phyloP scores from a whole-genome alignment of 148 eudicot genomes.

The Gaultheria prostrata region DNA sequence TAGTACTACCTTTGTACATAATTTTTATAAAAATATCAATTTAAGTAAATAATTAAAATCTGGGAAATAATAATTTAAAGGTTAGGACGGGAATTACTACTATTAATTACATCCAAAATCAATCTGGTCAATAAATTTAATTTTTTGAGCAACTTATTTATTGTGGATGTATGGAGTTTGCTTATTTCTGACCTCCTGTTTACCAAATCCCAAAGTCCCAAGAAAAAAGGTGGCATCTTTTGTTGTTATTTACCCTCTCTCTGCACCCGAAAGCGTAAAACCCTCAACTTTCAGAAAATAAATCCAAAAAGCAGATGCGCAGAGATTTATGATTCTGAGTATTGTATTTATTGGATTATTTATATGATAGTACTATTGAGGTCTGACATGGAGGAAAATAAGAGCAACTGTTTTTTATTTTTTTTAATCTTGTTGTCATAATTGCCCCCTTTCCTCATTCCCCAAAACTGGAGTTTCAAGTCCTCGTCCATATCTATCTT shows the following conservation, averaged over 20 bases:
- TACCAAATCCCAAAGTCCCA: constrained; percentile 20
- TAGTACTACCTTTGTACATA: too few relatives aligned
- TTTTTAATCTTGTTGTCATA: constrained; percentile 17
- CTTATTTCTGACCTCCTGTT: neutral
- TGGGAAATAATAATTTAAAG: too few relatives aligned
- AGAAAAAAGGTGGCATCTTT: constrained; percentile 23
- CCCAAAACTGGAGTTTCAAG: constrained; percentile 51
- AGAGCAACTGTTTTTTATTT: constrained; percentile 15
- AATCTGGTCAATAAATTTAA: neutral
- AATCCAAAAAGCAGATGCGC: neutral
- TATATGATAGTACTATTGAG: neutral
- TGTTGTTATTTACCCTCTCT: neutral
- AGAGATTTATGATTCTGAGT: neutral
- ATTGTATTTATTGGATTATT: neutral
- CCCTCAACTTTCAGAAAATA: constrained; percentile 4
- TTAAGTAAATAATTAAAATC: too few relatives aligned
- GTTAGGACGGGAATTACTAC: too few relatives aligned
- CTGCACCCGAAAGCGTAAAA: neutral
- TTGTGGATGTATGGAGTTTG: neutral
- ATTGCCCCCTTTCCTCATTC: constrained; percentile 32
- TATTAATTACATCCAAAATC: neutral
- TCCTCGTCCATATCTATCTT: constrained; percentile 13
- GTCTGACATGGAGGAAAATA: neutral
- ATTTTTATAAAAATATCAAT: too few relatives aligned
- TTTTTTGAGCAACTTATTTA: neutral